Base-by-base conservation (phyloP, 2,329 filamentous ascomycete genomes). In the Teratosphaeria epicoccoides region DNA sequence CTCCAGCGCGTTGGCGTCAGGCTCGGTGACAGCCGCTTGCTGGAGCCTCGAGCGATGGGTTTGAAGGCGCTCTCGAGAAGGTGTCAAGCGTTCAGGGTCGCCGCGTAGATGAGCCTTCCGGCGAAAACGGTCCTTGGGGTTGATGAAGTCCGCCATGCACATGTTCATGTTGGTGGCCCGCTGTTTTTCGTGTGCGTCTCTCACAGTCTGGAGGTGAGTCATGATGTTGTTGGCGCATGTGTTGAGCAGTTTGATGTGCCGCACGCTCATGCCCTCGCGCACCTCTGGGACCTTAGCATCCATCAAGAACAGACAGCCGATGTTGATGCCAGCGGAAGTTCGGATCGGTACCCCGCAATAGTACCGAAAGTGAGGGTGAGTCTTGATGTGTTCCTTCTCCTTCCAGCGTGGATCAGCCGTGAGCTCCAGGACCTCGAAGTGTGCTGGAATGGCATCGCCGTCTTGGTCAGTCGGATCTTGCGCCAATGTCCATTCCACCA, bases 401-500 rank as follows among this genome's bases (percentile, higher is more conserved):
- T 57, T 61, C 57, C 65, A 69, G 2, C 63, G 61, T 7, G 47
- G 26, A 49, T 67, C 62, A 22, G 60, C 53, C 20, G 58, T 52
- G 45, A 67, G 56, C 40, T 68, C 63, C 37, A 63, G 59, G 12
- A 67, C 61, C 43, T 69, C 68, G 49, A 66, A 66, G 45, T 62
- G 72, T 12, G 65, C 63, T 6, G 66, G 63, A 20, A 68, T 45
- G 6, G 55, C 46, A 25, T 56, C 61, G 9, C 63, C 63, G 20
- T 62, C 58, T 3, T 55, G 50, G 14, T 33, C 51, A 25, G 11
- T 52, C 33, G 33, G 61, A 20, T 49, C 49, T 24, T 54, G 59
- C n/a, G 50, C 55, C 76, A 51, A 74, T 55, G 78, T 76, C 46
- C 76, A 73, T 40, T 74, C 76, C 0, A 75, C 75, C 2, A 79